phyloP scores from a whole-genome alignment of 345 rosid genomes.

The Populus alba region DNA sequence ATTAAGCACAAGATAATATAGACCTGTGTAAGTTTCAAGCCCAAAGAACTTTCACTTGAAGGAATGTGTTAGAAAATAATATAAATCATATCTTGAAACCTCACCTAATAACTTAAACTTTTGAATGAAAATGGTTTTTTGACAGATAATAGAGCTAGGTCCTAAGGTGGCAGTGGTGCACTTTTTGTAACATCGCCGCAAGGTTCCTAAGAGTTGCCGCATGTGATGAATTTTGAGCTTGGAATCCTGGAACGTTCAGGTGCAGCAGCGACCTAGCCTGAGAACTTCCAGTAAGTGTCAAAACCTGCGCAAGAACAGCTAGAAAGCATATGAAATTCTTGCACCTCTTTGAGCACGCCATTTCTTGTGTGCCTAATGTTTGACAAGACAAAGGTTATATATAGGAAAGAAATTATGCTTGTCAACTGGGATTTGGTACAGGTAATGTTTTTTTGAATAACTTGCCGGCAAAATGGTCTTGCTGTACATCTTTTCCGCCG shows the following conservation, averaged over 20 bases:
- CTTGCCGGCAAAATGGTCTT: slow-evolving; percentile 20
- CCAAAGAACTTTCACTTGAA: too few relatives aligned
- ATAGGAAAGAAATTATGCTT: neutral
- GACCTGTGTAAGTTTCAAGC: too few relatives aligned
- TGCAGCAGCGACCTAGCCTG: slow-evolving; percentile 24
- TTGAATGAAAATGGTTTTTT: too few relatives aligned
- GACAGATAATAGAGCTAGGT: too few relatives aligned
- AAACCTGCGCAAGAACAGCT: slow-evolving; percentile 4
- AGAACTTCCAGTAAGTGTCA: slow-evolving; percentile 14
- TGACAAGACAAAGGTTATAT: too few relatives aligned
- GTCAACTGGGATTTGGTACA: slow-evolving; percentile 35
- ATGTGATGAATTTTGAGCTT: neutral
- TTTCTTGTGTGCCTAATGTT: neutral
- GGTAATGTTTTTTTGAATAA: slow-evolving; percentile 1
- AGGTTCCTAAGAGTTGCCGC: slow-evolving; percentile 16
- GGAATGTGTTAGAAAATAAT: too few relatives aligned
- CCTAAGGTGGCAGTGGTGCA: slow-evolving; percentile 43
- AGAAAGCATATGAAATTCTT: slow-evolving; percentile 3
- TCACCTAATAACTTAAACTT: too few relatives aligned
- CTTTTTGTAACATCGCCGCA: slow-evolving; percentile 37
- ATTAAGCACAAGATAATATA: too few relatives aligned
- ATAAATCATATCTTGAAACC: too few relatives aligned
- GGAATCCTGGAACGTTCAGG: neutral
- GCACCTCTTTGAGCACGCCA: neutral
- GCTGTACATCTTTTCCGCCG: neutral